Evolutionary conservation across 139 green algal genomes (phyloP), one percentile per base, ranked within the genome.

Genomic region (Spirogloea muscicola): DNA sequence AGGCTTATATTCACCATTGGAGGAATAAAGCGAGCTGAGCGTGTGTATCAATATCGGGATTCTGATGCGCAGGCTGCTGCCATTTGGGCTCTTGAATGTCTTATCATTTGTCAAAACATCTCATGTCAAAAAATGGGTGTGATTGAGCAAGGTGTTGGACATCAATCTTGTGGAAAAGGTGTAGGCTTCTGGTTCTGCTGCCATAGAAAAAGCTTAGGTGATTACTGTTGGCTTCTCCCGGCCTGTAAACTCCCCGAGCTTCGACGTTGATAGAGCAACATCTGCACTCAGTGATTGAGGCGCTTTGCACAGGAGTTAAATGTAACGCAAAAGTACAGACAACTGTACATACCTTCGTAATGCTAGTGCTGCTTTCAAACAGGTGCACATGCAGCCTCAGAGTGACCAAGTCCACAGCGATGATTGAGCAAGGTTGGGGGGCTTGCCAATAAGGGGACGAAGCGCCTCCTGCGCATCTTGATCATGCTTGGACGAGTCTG

Each of bases 201-300:
- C n/a, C n/a, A n/a, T n/a, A n/a, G n/a, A n/a, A n/a, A n/a, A n/a
- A n/a, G n/a, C n/a, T 37, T 89, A 99, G 37, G 94, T 99, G 89
- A 99, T 98, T 61, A 99, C 94, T n/a, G 94, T 99, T 46, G 94
- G 94, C 84, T 94, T 91, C 31, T 97, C 88, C n/a, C 94, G 86
- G 68, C 92, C 91, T 40, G 94, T 97, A 84, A 97, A 94, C 80
- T 98, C 83, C 42, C 88, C 13, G 29, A 97, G 81, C 85, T 96
- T 90, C 3, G 88, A 94, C 7, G 91, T 72, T 33, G 95, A 85
- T 36, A 99, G 83, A 0, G 94, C 94, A 25, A 91, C 70, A 39
- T 87, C 74, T 81, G 72, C 42, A 78, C 18, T 10, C 3, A 75
- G n/a, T n/a, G n/a, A n/a, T n/a, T n/a, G n/a, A n/a, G n/a, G n/a